Base-by-base conservation (phyloP, 345 rosid genomes). In the Eucalyptus regnans region DNA sequence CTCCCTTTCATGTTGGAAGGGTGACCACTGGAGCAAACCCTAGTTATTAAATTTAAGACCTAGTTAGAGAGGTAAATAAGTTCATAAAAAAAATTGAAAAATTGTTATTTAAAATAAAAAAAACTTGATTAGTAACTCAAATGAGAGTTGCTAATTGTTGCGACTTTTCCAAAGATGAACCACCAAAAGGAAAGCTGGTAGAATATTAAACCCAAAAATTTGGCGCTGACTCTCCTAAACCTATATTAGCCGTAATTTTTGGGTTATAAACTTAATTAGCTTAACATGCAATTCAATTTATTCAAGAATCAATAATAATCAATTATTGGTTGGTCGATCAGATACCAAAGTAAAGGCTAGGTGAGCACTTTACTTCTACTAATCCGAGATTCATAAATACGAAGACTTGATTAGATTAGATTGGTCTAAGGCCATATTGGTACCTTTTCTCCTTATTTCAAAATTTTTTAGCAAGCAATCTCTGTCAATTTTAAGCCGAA, bases 21-120 rank as follows among this genome's bases (percentile, higher is more conserved):
- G 5, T 52, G 58, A 5, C 1, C 10, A 52, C 0, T 20, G 5
- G 23, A 4, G 5, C 9, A 20, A 52, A 52, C 1, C 25, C 5
- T 20, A 52, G 10, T 52, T 10, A 8, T 52, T 25, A 60, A 60
- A 60, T 60, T 60, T 27, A 12, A 60, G 31, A 7, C 31, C 31
- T 60, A 60, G 15, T 60, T 27, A 27, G 31, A 60, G 11, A 60
- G 66, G 31, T 5, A 60, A 60, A 60, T 60, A 60, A 60, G n/a
- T 58, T 58, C 29, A 58, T 23, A 9, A 25, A 60, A 60, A 58
- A 60, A 11, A 10, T 10, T 60, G 66, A 60, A 60, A 60, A 60
- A 0, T 58, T 60, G 15, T 12, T 60, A 27, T 27, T 60, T 60
- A 60, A 60, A 60, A 60, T 7, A 5, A 25, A 25, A 56, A 12